A percentile compares a stretch with the other conserved stretches of the same genome.
phyloP scores from a whole-genome alignment of 371 early-diverging fungal species.

The Mucor circinelloides region DNA sequence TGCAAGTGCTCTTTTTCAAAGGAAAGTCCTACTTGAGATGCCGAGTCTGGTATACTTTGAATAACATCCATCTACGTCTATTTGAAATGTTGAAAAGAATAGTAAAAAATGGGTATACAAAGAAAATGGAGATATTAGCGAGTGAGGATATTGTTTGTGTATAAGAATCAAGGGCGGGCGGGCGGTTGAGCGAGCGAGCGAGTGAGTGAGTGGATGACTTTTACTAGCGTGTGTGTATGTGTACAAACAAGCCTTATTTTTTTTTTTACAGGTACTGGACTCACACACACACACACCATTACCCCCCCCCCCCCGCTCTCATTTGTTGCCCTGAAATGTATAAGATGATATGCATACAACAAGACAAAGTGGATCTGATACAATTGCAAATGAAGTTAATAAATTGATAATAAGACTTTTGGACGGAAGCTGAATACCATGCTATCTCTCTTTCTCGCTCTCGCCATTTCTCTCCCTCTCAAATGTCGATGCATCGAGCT shows the following conservation, averaged over 20 bases:
- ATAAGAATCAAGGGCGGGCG: neutral
- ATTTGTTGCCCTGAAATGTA: neutral
- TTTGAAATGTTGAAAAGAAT: neutral
- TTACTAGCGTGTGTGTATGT: neutral
- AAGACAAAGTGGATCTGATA: neutral
- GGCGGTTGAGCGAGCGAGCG: neutral
- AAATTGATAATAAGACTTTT: neutral
- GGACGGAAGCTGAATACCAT: neutral
- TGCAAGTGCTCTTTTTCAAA: neutral
- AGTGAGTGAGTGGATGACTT: neutral
- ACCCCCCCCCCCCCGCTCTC: neutral
- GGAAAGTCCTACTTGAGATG: neutral
- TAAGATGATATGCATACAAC: neutral
- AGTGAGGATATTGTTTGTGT: neutral
- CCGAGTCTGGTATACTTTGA: neutral
- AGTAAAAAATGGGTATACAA: neutral
- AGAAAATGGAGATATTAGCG: neutral
- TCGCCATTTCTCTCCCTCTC: neutral
- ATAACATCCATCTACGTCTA: neutral
- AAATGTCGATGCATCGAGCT: too few relatives aligned
- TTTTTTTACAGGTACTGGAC: neutral
- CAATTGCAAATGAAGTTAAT: neutral
- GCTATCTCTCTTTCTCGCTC: neutral
- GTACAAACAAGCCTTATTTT: neutral
- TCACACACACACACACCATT: neutral